phyloP scores from a whole-genome alignment of 192 early-diverging fungal genomes.

The Phycomyces blakesleeanus region DNA sequence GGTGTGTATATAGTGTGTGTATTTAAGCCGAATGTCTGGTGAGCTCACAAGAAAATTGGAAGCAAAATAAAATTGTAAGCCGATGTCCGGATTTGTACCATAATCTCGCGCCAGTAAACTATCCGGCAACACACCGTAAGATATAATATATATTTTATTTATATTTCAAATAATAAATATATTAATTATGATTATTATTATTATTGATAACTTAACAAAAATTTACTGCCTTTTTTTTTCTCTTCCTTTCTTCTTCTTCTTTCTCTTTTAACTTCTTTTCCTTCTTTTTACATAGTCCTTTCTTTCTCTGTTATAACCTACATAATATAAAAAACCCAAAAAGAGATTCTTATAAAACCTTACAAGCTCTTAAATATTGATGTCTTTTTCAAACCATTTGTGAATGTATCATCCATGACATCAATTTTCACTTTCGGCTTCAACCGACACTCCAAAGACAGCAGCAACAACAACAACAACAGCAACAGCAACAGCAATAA shows the following conservation, averaged over 20 bases:
- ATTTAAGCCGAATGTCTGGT: no score
- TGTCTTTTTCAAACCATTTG: no score
- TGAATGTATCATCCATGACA: no score
- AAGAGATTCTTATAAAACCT: no score
- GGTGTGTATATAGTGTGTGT: no score
- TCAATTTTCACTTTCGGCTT: neutral
- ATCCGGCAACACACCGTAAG: neutral
- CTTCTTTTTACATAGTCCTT: neutral
- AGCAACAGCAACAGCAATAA: no score
- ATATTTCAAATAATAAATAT: neutral
- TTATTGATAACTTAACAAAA: neutral
- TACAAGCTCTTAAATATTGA: neutral
- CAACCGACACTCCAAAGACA: neutral
- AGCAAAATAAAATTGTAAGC: neutral
- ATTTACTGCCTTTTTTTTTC: constrained; percentile 1
- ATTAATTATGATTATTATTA: neutral
- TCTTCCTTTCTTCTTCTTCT: neutral
- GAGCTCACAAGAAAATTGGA: no score
- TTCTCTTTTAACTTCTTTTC: neutral
- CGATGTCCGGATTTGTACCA: constrained; percentile 1
- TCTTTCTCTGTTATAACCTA: no score
- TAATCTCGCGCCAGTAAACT: neutral
- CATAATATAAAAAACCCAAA: constrained; percentile 11
- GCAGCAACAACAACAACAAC: neutral
- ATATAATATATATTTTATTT: no score